Percentiles rank a stretch among this genome's conserved stretches.
These are phyloP conservation scores for Arthrobotrys conoides DNA, from an alignment of 2,329 filamentous ascomycete genomes.

Conservation along the genomic window DNA sequence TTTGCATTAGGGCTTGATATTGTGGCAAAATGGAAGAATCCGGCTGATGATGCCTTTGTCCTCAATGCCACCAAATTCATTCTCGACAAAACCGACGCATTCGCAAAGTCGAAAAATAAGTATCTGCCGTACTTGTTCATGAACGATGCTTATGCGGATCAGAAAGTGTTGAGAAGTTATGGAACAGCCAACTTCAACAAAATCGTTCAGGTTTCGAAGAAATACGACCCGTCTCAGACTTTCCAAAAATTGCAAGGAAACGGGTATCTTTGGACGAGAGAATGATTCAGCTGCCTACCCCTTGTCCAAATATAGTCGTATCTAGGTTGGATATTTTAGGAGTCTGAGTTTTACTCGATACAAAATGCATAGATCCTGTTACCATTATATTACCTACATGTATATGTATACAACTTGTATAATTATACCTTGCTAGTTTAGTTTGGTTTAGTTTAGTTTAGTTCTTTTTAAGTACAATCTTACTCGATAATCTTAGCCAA, in stretches of 20 bases:
- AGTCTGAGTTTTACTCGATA: not conserved
- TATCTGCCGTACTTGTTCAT: slow-evolving; percentile 35
- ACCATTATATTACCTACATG: not conserved
- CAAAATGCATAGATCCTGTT: not conserved
- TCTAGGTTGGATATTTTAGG: not conserved
- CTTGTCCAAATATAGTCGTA: not conserved
- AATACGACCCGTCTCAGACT: slow-evolving; percentile 30
- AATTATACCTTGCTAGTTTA: slow-evolving; percentile 15
- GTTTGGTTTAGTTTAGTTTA: too few relatives aligned
- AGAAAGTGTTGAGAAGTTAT: slow-evolving; percentile 28
- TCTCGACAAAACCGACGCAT: slow-evolving; percentile 31
- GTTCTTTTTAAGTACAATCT: too few relatives aligned
- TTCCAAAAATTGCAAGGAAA: slow-evolving; percentile 37
- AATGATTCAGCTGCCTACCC: not conserved
- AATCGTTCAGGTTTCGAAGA: slow-evolving; percentile 33
- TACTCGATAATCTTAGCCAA: too few relatives aligned
- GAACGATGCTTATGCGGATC: slow-evolving; percentile 29
- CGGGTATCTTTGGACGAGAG: slow-evolving; percentile 33
- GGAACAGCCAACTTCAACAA: slow-evolving; percentile 23
- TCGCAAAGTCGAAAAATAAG: slow-evolving; percentile 22
- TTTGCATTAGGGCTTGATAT: slow-evolving; percentile 23
- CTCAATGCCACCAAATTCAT: slow-evolving; percentile 39
- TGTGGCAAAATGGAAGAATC: slow-evolving; percentile 36
- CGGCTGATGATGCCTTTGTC: slow-evolving; percentile 26
- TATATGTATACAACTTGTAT: slow-evolving; percentile 1